Evolutionary conservation across 257 asterid species (phyloP).

Genomic region (Petunia axillaris): DNA sequence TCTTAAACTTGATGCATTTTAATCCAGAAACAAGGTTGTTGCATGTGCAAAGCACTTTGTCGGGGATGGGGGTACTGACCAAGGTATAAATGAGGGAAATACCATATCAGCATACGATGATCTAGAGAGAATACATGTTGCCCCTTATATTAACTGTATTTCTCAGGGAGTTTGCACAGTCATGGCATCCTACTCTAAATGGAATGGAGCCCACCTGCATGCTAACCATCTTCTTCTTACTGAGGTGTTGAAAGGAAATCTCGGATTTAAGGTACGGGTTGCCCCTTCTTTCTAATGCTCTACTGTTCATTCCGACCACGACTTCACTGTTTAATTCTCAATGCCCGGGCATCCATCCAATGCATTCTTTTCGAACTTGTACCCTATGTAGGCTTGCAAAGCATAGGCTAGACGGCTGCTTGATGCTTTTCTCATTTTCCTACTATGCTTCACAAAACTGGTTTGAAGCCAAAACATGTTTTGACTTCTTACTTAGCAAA

Average conservation of each 20-base stretch:
- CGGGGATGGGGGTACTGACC: conserved; percentile 58
- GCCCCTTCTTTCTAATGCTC: background rate
- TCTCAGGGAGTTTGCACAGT: conserved; percentile 55
- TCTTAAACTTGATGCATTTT: conserved; percentile 38
- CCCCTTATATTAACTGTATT: conserved; percentile 51
- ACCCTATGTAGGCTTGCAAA: too few relatives aligned
- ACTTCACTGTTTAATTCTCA: background rate
- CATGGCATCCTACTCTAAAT: conserved; percentile 62
- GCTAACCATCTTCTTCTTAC: conserved; percentile 48
- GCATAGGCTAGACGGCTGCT: too few relatives aligned
- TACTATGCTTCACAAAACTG: background rate
- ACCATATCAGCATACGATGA: conserved; percentile 44
- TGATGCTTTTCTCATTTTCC: conserved; percentile 6
- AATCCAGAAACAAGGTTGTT: conserved; percentile 48
- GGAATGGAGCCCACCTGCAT: conserved; percentile 50
- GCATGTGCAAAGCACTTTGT: conserved; percentile 63
- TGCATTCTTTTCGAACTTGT: too few relatives aligned
- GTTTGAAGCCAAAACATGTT: background rate
- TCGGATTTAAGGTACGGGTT: conserved; percentile 51
- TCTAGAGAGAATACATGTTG: conserved; percentile 51
- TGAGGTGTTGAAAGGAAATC: conserved; percentile 44
- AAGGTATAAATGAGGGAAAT: conserved; percentile 54
- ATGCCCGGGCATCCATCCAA: too few relatives aligned
- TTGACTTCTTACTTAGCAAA: background rate
- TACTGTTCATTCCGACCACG: background rate